Base-by-base conservation (phyloP, 345 rosid species). In the Linum usitatissimum region DNA sequence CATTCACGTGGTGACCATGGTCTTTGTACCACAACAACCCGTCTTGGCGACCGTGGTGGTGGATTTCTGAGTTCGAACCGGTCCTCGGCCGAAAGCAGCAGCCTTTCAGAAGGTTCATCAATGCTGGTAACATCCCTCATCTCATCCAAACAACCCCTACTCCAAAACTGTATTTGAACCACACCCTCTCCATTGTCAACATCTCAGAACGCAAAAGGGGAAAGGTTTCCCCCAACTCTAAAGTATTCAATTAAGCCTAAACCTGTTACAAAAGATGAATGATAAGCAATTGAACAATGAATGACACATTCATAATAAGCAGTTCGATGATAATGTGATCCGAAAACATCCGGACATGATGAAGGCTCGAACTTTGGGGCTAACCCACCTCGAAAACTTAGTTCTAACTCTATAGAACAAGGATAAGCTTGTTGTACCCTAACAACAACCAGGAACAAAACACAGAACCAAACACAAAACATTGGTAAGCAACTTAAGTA, bases 121-220 rank as follows among this genome's bases (percentile, higher is more conserved):
- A 18, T n/a, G 23, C 30, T 15, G 57, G n/a, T 55, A 55, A 55
- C 57, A 55, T 55, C 57, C 57, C 57, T 55, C 57, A 55, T 55
- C 57, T 18, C 57, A 55, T 8, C 57, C 57, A 55, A 21, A 21
- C 20, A 21, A 21, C 30, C 2, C 57, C 9, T 21, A 14, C 57
- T 18, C 55, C 19, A 18, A 51, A 45, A 45, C 17, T 45, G 14
- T 45, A 10, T 45, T 12, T 45, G 51, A 15, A 75, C 74, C 76
- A 65, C 76, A 65, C 77, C 83, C 82, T 71, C 76, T 66, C 39
- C 71, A 69, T 57, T 66, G 75, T 75, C 85, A 82, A 64, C 90
- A 81, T 86, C 18, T 51, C 48, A 49, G 18, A 34, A 69, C 58
- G 57, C 13, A 12, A 40, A 7, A 40, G 48, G 10, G 13, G 48